A percentile compares a stretch with the other conserved stretches of the same genome.
phyloP scores from a whole-genome alignment of 768 basidiomycete genomes.

The Calocybe gangraenosa region DNA sequence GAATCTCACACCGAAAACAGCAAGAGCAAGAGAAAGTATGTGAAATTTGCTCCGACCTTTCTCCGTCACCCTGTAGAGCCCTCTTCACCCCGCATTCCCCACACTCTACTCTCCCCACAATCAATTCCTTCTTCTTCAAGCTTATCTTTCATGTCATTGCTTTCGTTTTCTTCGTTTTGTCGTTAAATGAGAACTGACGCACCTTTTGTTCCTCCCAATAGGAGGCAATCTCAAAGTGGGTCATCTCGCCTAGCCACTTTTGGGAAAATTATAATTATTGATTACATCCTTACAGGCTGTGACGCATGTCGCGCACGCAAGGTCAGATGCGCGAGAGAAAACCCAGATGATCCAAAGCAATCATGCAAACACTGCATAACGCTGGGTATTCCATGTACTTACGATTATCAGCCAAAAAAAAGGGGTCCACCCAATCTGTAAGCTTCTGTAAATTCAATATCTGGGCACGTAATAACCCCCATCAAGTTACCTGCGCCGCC shows the following conservation, averaged over 20 bases:
- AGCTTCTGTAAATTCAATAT: conserved; percentile 21
- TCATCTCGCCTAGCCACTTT: conserved; percentile 17
- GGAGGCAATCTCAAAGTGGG: conserved; percentile 81
- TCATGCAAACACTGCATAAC: conserved; percentile 86
- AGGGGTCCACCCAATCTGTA: conserved; percentile 90
- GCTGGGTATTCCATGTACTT: conserved; percentile 81
- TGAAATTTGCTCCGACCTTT: conserved; percentile 49
- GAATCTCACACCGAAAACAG: conserved; percentile 60
- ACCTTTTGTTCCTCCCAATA: conserved; percentile 26
- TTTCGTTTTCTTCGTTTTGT: conserved; percentile 18
- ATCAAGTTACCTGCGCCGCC: conserved; percentile 67
- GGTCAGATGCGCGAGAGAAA: conserved; percentile 79
- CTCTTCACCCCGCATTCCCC: conserved; percentile 40
- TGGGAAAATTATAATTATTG: conserved; percentile 14
- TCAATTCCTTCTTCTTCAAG: conserved; percentile 19
- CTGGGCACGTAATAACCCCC: conserved; percentile 5
- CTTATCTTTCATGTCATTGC: conserved; percentile 33
- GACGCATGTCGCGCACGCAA: conserved; percentile 86
- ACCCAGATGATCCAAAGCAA: conserved; percentile 69
- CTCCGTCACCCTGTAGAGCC: conserved; percentile 35
- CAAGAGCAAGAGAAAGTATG: conserved; percentile 80
- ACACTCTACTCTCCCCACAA: conserved; percentile 28
- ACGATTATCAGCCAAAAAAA: conserved; percentile 93
- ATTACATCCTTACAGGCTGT: conserved; percentile 48
- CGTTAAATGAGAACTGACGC: conserved; percentile 28